Conservation (phyloP, 1,139 yeast species). For the Nakaseomyces glabratus region DNA sequence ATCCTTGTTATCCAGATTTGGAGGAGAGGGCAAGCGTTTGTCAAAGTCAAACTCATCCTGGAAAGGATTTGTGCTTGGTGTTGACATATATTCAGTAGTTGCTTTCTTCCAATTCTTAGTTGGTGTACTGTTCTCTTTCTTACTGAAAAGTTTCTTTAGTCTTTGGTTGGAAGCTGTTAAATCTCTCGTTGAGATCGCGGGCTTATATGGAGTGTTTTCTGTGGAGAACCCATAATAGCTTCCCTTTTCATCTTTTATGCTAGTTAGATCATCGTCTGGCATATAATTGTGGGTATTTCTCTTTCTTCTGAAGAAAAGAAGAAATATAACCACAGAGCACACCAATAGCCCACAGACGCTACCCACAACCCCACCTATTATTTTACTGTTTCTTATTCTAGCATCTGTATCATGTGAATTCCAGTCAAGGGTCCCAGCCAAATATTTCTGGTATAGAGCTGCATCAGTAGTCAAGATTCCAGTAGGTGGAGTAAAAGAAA, state of each 20-base stretch:
- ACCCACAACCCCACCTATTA: constrained; percentile 10
- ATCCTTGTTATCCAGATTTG: neutral
- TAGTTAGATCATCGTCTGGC: constrained; percentile 3
- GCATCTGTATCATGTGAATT: constrained; percentile 2
- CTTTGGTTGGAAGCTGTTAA: constrained; percentile 1
- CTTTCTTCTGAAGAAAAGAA: constrained; percentile 3
- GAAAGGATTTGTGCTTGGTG: constrained; percentile 9
- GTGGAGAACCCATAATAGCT: constrained; percentile 4
- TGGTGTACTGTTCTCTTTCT: neutral
- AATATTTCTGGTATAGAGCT: constrained; percentile 8
- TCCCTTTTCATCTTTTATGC: constrained; percentile 5
- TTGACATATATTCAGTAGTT: too few relatives aligned
- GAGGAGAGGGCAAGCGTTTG: constrained; percentile 4
- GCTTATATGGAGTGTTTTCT: constrained; percentile 1
- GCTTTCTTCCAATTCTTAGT: neutral
- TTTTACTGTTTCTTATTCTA: constrained; percentile 2
- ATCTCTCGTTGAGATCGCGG: neutral
- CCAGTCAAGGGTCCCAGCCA: constrained; percentile 9
- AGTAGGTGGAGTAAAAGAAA: constrained; percentile 6
- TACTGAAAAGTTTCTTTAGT: constrained; percentile 3
- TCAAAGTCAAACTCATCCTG: constrained; percentile 10
- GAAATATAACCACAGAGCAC: constrained; percentile 6
- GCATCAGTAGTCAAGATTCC: constrained; percentile 8
- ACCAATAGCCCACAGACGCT: constrained; percentile 7
- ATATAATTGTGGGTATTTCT: constrained; percentile 2